Evolutionary conservation across 2,329 filamentous ascomycete genomes (phyloP).

Genomic region (Phaeosphaeria sp.): DNA sequence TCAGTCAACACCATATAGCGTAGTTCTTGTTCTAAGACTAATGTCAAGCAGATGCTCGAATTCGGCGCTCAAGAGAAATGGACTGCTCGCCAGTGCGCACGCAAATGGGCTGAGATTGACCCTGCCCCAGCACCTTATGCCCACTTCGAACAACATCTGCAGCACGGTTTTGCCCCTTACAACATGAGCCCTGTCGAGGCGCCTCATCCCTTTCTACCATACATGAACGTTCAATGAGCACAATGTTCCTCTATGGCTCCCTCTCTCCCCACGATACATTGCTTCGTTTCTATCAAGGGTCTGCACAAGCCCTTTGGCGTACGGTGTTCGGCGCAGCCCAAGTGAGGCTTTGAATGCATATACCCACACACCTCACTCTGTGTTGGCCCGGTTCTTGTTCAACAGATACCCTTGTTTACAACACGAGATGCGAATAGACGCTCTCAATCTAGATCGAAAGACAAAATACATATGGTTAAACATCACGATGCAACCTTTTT

Average conservation of each 20-base stretch:
- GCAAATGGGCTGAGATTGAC: conserved; percentile 60
- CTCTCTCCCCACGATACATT: neutral
- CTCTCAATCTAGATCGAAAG: neutral
- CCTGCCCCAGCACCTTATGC: conserved; percentile 41
- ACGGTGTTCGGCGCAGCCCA: conserved; percentile 1
- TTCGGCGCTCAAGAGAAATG: conserved; percentile 59
- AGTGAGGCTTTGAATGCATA: neutral
- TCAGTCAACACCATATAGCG: conserved; percentile 19
- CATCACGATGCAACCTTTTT: neutral
- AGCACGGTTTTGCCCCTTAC: conserved; percentile 42
- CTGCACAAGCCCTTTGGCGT: neutral
- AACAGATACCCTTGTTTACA: conserved; percentile 3
- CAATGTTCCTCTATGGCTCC: neutral
- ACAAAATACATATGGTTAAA: neutral
- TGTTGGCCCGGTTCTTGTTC: neutral
- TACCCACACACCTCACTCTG: conserved; percentile 2
- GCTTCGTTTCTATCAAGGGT: neutral
- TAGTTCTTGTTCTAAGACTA: conserved; percentile 1
- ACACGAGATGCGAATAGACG: neutral
- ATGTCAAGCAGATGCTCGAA: conserved; percentile 57
- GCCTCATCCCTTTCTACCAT: conserved; percentile 37
- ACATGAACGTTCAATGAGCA: conserved; percentile 37
- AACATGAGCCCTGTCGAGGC: conserved; percentile 47
- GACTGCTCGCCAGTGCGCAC: conserved; percentile 57
- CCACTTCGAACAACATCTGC: conserved; percentile 42